Conservation (phyloP, 345 rosid genomes). For the Cardamine resedifolia region DNA sequence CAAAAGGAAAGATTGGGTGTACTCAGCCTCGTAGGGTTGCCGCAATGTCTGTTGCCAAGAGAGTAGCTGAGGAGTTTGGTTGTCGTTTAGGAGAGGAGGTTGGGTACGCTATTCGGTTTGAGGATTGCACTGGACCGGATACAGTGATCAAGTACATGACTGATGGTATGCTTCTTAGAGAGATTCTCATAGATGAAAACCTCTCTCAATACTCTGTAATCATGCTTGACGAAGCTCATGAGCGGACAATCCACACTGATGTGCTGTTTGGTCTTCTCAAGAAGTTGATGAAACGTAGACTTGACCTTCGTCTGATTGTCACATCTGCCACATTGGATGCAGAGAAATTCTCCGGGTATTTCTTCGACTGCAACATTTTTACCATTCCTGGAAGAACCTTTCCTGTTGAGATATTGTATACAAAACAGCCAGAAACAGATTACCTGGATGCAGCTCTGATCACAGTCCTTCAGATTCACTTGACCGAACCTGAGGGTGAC, state of each 20-base stretch:
- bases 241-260: conserved; percentile 84
- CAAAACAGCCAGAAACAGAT: conserved; percentile 83
- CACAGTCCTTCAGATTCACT: conserved; percentile 75
- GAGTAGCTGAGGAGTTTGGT: conserved; percentile 92
- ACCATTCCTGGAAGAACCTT: conserved; percentile 86
- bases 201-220: conserved; percentile 77
- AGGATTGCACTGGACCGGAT: conserved; percentile 86
- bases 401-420: conserved; percentile 76
- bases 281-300: conserved; percentile 64
- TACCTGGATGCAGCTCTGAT: conserved; percentile 76
- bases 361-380: conserved; percentile 76
- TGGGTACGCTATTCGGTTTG: conserved; percentile 80
- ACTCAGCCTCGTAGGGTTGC: conserved; percentile 92
- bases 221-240: conserved; percentile 91
- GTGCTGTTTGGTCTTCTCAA: conserved; percentile 80
- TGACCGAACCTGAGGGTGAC: conserved; percentile 92
- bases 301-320: conserved; percentile 70
- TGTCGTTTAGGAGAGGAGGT: conserved; percentile 85
- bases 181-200: conserved; percentile 62
- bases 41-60: conserved; percentile 84
- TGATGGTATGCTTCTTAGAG: conserved; percentile 82
- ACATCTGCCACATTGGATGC: conserved; percentile 86
- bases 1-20: conserved; percentile 76
- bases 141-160: conserved; percentile 90
- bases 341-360: conserved; percentile 78